Base-by-base conservation (phyloP, 305 asterid species). In the Fraxinus xanthoxyloides region DNA sequence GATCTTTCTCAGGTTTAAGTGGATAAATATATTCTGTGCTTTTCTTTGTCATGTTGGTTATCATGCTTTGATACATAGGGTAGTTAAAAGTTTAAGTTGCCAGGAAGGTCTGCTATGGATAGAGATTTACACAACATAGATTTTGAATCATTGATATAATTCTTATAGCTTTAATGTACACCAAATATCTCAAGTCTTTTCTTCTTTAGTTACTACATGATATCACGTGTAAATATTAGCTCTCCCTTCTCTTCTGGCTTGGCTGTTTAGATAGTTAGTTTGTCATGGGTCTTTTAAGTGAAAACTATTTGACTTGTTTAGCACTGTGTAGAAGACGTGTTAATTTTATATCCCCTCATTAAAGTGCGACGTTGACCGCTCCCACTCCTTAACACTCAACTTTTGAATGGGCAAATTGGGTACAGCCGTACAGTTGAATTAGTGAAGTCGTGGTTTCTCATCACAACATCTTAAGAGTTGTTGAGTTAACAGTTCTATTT, bases 1-100 rank as follows among this genome's bases (percentile, higher is more conserved):
- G 98, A 95, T 86, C 91, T 94, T 84, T 86, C 83, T 70, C 92
- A 95, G 98, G 98, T 95, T 84, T 81, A 84, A 54, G 43, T 85
- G 59, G 78, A 65, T 77, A 74, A 32, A 67, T 56, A 75, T 80
- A 77, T 84, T 75, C 72, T 72, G 83, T 32, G 79, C 13, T 36
- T 79, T 63, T 40, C 77, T 67, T 51, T 56, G 83, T 70, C 8
- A 43, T 35, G 61, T 81, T 72, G 65, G 72, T 73, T 46, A 34
- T 74, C 34, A 26, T 67, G 46, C 72, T 36, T 67, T 26, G 56
- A 75, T 84, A 72, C 40, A 7, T 61, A 74, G 74, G 81, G 69
- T 43, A 43, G 78, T 24, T 32, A 77, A 63, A 19, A 82, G 84
- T 63, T 81, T 69, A 54, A 24, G 21, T 9, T 72, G 21, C 23